phyloP scores from a whole-genome alignment of 257 asterid species.

The Solanum chilense region DNA sequence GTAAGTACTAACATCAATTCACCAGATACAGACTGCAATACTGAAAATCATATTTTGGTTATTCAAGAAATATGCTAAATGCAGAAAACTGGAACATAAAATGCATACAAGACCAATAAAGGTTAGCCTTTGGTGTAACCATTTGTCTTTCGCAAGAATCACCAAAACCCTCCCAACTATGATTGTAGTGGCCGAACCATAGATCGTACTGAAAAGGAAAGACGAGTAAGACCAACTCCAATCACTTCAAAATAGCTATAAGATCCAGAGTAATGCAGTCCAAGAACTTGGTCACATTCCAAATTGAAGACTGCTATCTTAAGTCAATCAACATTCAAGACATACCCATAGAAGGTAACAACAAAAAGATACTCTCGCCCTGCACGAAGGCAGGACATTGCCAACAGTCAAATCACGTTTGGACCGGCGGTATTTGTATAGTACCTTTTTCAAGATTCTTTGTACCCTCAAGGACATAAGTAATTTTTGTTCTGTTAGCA shows the following conservation, averaged over 20 bases:
- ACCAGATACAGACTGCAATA: neutral
- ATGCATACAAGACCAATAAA: neutral
- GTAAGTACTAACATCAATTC: neutral
- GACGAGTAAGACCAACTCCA: neutral
- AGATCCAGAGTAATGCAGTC: neutral
- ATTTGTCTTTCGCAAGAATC: neutral
- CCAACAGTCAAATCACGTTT: neutral
- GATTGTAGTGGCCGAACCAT: neutral
- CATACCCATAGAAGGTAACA: neutral
- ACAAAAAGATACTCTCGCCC: neutral
- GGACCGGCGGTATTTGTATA: neutral
- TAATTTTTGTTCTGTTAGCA: neutral
- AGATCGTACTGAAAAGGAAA: neutral
- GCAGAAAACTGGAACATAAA: neutral
- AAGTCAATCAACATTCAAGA: neutral
- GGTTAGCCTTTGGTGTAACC: neutral
- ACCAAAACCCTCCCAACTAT: neutral
- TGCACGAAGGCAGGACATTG: neutral
- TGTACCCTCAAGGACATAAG: neutral
- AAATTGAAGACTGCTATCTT: neutral
- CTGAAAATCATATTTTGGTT: neutral
- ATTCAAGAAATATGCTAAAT: neutral
- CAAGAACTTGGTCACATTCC: neutral
- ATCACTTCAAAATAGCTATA: neutral
- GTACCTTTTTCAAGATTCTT: neutral